Conservation (phyloP, 1,284 basidiomycete genomes). For the Flammula alnicola region DNA sequence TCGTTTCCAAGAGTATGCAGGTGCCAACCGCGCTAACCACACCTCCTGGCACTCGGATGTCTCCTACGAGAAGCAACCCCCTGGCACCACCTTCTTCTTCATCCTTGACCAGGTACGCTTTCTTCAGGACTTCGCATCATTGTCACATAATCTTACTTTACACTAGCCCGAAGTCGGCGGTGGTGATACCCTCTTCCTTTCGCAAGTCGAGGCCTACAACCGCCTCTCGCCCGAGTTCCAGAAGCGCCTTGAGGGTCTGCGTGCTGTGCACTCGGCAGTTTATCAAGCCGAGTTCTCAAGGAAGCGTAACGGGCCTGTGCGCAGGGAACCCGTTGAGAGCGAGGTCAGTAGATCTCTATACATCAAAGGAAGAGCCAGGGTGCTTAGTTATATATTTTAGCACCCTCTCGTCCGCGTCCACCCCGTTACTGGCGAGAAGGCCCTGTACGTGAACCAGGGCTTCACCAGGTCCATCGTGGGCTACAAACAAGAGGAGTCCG, state of each 20-base stretch:
- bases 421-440: slow-evolving; percentile 71
- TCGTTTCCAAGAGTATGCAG: slow-evolving; percentile 35
- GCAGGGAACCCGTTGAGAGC: slow-evolving; percentile 65
- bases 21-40: slow-evolving; percentile 35
- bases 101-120: slow-evolving; percentile 48
- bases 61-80: slow-evolving; percentile 64
- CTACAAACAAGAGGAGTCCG: slow-evolving; percentile 69
- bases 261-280: slow-evolving; percentile 66
- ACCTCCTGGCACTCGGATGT: slow-evolving; percentile 36
- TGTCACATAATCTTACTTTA: no score
- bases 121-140: no score
- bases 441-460: slow-evolving; percentile 64
- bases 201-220: slow-evolving; percentile 67
- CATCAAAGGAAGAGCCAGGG: neutral
- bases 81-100: slow-evolving; percentile 64
- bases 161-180: slow-evolving; percentile 49
- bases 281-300: slow-evolving; percentile 50
- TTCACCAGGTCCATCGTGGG: slow-evolving; percentile 72
- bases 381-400: slow-evolving; percentile 11
- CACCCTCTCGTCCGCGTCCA: slow-evolving; percentile 58
- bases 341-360: slow-evolving; percentile 35
- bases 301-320: slow-evolving; percentile 56
- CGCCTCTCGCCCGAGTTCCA: slow-evolving; percentile 72
- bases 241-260: slow-evolving; percentile 64
- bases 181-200: slow-evolving; percentile 65